Evolutionary conservation across 306 rosid genomes (phyloP).

Genomic region (Spatholobus suberectus): DNA sequence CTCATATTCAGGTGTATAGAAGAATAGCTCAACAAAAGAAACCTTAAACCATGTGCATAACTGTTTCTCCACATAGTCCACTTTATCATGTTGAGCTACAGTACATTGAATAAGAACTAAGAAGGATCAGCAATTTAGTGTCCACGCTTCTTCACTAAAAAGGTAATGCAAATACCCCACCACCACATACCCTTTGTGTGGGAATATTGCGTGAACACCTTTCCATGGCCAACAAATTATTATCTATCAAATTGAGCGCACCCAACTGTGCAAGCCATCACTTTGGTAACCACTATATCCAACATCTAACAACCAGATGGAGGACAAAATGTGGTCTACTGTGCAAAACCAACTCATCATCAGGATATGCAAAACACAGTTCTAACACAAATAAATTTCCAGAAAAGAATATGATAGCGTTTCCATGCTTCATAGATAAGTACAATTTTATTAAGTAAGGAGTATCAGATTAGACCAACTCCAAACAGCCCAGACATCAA

Average conservation of each 20-base stretch:
- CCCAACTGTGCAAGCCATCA: not conserved
- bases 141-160: too few species aligned
- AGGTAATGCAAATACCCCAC: not conserved
- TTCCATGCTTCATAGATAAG: not conserved
- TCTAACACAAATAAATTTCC: not conserved
- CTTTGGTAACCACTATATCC: not conserved
- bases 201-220: too few species aligned
- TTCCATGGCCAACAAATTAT: not conserved
- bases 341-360: not conserved
- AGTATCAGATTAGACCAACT: not conserved
- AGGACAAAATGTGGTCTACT: not conserved
- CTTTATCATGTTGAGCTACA: not conserved
- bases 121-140: not conserved
- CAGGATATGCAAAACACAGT: not conserved
- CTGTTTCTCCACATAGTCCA: not conserved
- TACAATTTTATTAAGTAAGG: not conserved
- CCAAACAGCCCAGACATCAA: not conserved
- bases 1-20: too few species aligned
- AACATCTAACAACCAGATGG: not conserved
- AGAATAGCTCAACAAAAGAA: too few species aligned
- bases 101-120: not conserved
- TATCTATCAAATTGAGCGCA: not conserved
- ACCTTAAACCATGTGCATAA: too few species aligned
- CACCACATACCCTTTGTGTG: not conserved
- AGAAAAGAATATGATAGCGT: not conserved